Evolutionary conservation across 1,139 yeast species (phyloP), one percentile per base, ranked within the genome.

Genomic region (Kodamaea arcana): DNA sequence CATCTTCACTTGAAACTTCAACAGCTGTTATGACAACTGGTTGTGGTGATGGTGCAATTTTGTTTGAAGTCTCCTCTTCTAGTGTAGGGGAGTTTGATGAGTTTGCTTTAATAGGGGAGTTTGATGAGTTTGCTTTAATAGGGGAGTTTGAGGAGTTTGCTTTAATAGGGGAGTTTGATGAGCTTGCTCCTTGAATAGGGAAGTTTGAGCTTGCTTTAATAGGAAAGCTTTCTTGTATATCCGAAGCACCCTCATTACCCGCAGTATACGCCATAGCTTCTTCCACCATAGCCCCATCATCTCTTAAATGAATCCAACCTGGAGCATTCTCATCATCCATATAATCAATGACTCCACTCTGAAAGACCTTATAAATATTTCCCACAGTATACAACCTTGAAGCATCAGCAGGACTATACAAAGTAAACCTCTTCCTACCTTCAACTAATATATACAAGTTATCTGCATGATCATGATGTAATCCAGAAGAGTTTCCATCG

Each of bases 381-480:
- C 90, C 92, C 13, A 78, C 75, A 0, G 88, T 80, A 49, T 69
- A 65, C 50, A 83, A 57, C 39, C 69, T 69, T 4, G 55, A 53
- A 0, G 83, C 85, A 47, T 76, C 83, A 16, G 62, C 60, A 1
- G 92, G 90, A 7, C 81, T 64, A 48, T 69, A 80, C 3, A 83
- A 45, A 0, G 88, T 80, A 51, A 83, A 82, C 41, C 87, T 52
- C 48, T 83, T 83, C n/a, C 52, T 50, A 0, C 90, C 92, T 20
- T 69, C 59, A 1, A 78, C 51, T 2, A 83, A 69, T 2, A 82
- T 61, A 51, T 83, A 83, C 27, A 82, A 58, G 48, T 83, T 83
- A 50, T 82, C 88, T 1, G 90, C 84, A 54, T 82, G 88, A 51
- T 83, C 92, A 51, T 83, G 92, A 47, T 83, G 92, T n/a, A 83